Base-by-base conservation (phyloP, 352 stramenopile species). In the Phytopythium mirpurense region DNA sequence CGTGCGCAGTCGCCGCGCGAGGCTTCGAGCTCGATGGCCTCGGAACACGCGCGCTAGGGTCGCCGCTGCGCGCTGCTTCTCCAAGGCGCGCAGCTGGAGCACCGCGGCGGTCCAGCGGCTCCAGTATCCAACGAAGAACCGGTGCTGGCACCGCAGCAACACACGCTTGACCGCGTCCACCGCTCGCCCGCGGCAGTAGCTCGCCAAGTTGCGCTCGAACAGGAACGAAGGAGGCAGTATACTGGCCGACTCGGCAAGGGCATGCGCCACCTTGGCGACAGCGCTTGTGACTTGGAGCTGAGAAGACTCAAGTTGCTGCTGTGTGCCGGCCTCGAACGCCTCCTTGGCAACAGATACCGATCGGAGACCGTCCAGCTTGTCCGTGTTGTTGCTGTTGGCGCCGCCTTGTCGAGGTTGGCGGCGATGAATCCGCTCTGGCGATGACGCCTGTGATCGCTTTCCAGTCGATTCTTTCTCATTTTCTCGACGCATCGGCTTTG, bases 71-170 rank as follows among this genome's bases (percentile, higher is more conserved):
- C 47, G 63, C 42, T 51, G 29, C n/a, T 73, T 72, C n/a, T 61
- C 63, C 29, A 61, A 24, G 2, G 41, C 38, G 2, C 77, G 64
- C 16, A 79, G 34, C 9, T 51, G 35, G 1, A 63, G 29, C 1
- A 66, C 77, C 3, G 19, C 10, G 1, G 38, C 36, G 34, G 49
- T 55, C 77, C 74, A 86, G 29, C 55, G 62, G 3, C 16, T 26
- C 37, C 78, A 83, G 52, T 68, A 81, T n/a, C 77, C 52, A 8
- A 59, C 26, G 51, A 68, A 86, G 56, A 80, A 85, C 16, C 74
- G 74, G 54, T 84, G 67, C 27, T 80, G 63, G 44, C 86, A 80
- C 11, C 62, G 51, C 21, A 67, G 34, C n/a, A 86, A 29, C 27
- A 78, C 72, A 10, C 59, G 53, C 3, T 70, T 63, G 27, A 83